Base-by-base conservation (phyloP, 129 eudicot species). In the Tagetes patula region DNA sequence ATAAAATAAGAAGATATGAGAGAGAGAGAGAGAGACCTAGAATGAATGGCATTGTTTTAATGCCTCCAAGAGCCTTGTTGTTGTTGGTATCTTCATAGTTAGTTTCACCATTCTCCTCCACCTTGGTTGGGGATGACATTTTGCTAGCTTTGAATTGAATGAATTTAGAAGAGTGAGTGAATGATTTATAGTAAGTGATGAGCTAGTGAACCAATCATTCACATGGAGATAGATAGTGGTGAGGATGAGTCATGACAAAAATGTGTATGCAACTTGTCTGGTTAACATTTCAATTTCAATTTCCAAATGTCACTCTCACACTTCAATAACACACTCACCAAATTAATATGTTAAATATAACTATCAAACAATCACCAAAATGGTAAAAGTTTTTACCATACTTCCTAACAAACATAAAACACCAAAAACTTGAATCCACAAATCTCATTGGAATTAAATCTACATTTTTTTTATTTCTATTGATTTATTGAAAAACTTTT, bases 1-100 rank as follows among this genome's bases (percentile, higher is more conserved):
- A 20, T 20, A 20, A 20, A 20, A 20, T 20, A 20, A 20, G 27
- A 20, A 20, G 27, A 20, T 20, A 20, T 20, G 38, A 32, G 65
- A 32, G 65, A 34, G 66, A 34, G 43, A 10, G 67, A 36, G 49
- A 13, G 14, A 8, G 34, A 61, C 99, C 96, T 40, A 95, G 91
- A 74, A 95, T 95, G 76, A 90, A 95, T 56, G 99, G 99, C 97
- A 95, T 90, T 70, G 99, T 95, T 84, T 71, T 88, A 49, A 95
- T 82, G 37, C 99, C 99, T 60, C 99, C 99, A 58, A 78, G 85
- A 84, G 76, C 71, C 76, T 72, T 89, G 59, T 71, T 63, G 65
- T 70, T 79, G 47, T 75, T 70, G 50, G 33, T 70, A 13, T 75
- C 72, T 75, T 69, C 80, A 79, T 50, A 34, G 20, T 81, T 67